Evolutionary conservation across 345 rosid genomes (phyloP).

Genomic region (Boechera stricta): DNA sequence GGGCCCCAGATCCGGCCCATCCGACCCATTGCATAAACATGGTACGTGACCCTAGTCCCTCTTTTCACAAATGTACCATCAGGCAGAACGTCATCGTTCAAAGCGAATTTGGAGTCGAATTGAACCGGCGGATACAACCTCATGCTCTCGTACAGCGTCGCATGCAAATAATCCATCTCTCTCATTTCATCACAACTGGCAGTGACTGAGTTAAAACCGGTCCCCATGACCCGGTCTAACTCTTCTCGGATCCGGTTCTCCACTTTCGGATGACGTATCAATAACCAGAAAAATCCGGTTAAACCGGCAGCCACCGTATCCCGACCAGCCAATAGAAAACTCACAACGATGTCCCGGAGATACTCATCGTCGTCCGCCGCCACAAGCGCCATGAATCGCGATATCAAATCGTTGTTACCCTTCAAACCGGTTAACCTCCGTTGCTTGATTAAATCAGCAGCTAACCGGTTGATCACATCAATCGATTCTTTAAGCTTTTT

Average conservation of each 20-base stretch:
- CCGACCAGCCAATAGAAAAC: slow-evolving; percentile 77
- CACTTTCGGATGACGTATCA: slow-evolving; percentile 55
- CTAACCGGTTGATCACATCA: slow-evolving; percentile 52
- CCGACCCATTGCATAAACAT: slow-evolving; percentile 82
- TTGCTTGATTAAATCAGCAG: slow-evolving; percentile 53
- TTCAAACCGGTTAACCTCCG: slow-evolving; percentile 48
- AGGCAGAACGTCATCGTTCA: slow-evolving; percentile 62
- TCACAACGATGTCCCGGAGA: slow-evolving; percentile 68
- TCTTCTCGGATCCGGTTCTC: slow-evolving; percentile 59
- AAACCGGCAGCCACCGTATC: slow-evolving; percentile 76
- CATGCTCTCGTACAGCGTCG: slow-evolving; percentile 64
- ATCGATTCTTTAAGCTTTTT: slow-evolving; percentile 59
- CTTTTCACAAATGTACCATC: slow-evolving; percentile 61
- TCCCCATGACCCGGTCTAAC: slow-evolving; percentile 49
- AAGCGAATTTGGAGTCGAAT: slow-evolving; percentile 71
- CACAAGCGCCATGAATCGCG: slow-evolving; percentile 63
- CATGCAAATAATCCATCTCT: slow-evolving; percentile 65
- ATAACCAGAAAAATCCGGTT: slow-evolving; percentile 69
- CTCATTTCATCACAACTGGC: slow-evolving; percentile 50
- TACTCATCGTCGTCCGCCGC: slow-evolving; percentile 57
- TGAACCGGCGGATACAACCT: slow-evolving; percentile 80
- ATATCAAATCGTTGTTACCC: slow-evolving; percentile 56
- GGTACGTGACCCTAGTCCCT: slow-evolving; percentile 80
- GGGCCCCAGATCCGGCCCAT: slow-evolving; percentile 71
- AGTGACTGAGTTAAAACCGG: slow-evolving; percentile 40